phyloP scores from a whole-genome alignment of 2,329 filamentous ascomycete species.

The Cryphonectria carpinicola region DNA sequence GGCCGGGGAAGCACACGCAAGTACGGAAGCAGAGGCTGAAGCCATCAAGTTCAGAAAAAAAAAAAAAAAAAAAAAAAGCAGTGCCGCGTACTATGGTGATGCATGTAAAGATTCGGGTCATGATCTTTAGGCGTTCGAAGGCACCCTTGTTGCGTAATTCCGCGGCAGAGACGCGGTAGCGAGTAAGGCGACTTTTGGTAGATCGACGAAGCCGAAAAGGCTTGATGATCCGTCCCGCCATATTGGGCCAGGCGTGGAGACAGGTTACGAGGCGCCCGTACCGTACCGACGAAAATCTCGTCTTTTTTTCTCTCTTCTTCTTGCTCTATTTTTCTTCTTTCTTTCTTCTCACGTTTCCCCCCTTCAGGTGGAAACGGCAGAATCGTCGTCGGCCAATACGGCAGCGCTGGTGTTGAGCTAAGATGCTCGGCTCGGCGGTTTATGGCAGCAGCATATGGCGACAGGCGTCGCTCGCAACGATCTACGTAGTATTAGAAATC shows the following conservation, averaged over 20 bases:
- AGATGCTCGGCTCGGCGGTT: neutral
- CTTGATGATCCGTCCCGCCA: conserved; percentile 23
- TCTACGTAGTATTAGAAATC: neutral
- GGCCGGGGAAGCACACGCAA: no score
- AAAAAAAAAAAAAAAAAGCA: neutral
- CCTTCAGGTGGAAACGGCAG: neutral
- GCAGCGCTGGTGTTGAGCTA: neutral
- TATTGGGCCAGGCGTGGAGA: conserved; percentile 9
- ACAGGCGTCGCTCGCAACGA: conserved; percentile 17
- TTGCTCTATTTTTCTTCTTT: neutral
- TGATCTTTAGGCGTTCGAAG: conserved; percentile 2
- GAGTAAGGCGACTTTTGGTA: conserved; percentile 3
- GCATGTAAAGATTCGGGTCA: neutral
- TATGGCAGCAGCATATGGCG: neutral
- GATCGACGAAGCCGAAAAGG: conserved; percentile 10
- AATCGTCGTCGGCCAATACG: neutral
- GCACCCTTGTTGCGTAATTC: neutral
- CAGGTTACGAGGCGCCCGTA: neutral
- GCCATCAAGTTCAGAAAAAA: no score
- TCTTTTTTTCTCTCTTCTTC: neutral
- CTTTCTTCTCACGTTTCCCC: no score
- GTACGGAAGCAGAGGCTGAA: no score
- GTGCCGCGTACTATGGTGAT: neutral
- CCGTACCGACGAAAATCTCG: neutral
- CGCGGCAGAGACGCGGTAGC: neutral